These are phyloP conservation scores for Teratosphaeria epicoccoides DNA, from an alignment of 2,329 filamentous ascomycete genomes.

Conservation along the genomic window DNA sequence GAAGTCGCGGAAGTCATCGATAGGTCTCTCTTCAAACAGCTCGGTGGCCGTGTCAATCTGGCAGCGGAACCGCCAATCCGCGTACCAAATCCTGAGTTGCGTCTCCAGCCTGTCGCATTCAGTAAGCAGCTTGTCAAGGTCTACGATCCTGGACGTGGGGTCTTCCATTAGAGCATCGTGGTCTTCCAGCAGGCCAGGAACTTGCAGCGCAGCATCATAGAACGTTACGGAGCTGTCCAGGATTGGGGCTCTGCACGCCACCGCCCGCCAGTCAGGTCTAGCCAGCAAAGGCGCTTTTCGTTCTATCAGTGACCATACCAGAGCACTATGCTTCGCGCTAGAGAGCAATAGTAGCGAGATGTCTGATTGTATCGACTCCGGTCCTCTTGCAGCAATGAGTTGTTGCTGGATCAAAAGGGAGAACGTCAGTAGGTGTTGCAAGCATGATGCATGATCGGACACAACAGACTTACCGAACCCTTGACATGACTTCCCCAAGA, in stretches of 20 bases:
- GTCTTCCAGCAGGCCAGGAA: slow-evolving; percentile 19
- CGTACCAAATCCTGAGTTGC: slow-evolving; percentile 16
- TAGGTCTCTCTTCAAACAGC: slow-evolving; percentile 9
- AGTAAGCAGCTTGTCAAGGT: slow-evolving; percentile 12
- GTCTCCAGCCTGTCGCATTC: slow-evolving; percentile 13
- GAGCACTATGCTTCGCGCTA: slow-evolving; percentile 18
- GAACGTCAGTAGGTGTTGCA: neutral
- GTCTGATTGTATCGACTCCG: slow-evolving; percentile 13
- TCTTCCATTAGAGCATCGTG: slow-evolving; percentile 12
- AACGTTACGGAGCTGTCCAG: slow-evolving; percentile 17
- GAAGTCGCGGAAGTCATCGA: slow-evolving; percentile 20
- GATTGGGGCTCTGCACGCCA: slow-evolving; percentile 15
- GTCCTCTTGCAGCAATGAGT: slow-evolving; percentile 19
- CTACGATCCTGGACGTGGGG: neutral
- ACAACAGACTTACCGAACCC: slow-evolving; percentile 7
- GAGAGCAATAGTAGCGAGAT: slow-evolving; percentile 19
- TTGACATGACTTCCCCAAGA: slow-evolving; percentile 21
- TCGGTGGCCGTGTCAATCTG: neutral
- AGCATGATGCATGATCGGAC: neutral
- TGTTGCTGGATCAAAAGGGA: slow-evolving; percentile 9
- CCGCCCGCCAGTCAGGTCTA: slow-evolving; percentile 17
- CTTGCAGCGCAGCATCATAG: slow-evolving; percentile 21
- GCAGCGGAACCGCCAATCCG: slow-evolving; percentile 9
- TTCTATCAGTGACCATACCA: slow-evolving; percentile 17
- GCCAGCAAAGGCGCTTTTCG: slow-evolving; percentile 21